Percentiles rank a stretch among this genome's conserved stretches.
These are phyloP conservation scores for Neofusicoccum laricinum DNA, from an alignment of 2,329 filamentous ascomycete species.

Conservation along the genomic window DNA sequence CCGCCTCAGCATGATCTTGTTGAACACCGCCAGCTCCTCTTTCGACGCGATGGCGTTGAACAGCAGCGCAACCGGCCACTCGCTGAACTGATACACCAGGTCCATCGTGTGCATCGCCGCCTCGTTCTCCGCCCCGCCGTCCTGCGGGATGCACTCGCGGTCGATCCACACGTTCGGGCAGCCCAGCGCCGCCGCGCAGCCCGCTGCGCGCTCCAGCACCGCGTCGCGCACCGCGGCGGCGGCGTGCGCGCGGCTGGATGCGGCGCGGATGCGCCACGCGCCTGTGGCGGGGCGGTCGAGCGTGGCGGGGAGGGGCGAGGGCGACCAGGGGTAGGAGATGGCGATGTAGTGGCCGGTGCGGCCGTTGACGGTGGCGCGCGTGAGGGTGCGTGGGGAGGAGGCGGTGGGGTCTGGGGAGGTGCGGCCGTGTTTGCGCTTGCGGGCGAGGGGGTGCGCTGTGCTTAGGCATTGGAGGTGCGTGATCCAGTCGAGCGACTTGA, in stretches of 20 bases:
- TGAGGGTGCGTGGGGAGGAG: conserved; percentile 14
- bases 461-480: neutral
- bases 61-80: conserved; percentile 16
- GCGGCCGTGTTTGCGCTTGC: neutral
- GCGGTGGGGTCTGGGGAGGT: neutral
- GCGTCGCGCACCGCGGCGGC: conserved; percentile 11
- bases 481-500: conserved; percentile 12
- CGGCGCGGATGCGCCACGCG: neutral
- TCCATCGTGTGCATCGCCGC: conserved; percentile 18
- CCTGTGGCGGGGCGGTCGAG: neutral
- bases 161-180: conserved; percentile 16
- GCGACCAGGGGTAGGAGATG: conserved; percentile 8
- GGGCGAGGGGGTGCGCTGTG: neutral
- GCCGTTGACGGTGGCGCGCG: conserved; percentile 22
- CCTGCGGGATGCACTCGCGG: conserved; percentile 17
- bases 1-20: neutral
- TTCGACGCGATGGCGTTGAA: neutral
- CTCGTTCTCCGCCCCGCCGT: neutral
- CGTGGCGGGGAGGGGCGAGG: neutral
- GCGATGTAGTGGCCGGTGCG: conserved; percentile 7
- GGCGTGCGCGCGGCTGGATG: neutral
- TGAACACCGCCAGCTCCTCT: conserved; percentile 4
- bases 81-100: conserved; percentile 16
- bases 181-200: neutral
- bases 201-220: conserved; percentile 14